Base-by-base conservation (phyloP, 2,329 filamentous ascomycete species). In the Teratosphaeria pseudoeucalypti region DNA sequence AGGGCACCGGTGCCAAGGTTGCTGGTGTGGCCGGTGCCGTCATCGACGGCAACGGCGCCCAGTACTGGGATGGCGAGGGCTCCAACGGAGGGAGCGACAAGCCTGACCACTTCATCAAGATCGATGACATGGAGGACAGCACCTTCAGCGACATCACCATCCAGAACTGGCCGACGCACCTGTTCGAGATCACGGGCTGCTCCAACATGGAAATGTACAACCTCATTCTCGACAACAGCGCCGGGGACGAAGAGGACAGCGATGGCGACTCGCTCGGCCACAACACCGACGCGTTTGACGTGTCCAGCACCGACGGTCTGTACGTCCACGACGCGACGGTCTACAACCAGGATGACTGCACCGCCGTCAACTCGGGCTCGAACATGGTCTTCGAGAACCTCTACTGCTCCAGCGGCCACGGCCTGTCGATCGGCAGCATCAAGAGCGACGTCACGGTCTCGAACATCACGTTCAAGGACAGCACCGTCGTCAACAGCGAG, bases 11-110 rank as follows among this genome's bases (percentile, higher is more conserved):
- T 32, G 52, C 54, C 56, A 61, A 57, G n/a, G 56, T 61, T 52
- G 58, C 59, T 27, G 56, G 57, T 23, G 29, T 58, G 7, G n/a
- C 53, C n/a, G 57, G 54, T 47, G 59, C 59, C 12, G 43, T 61
- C 37, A 57, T 58, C 12, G 57, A 61, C 61, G 71, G 73, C 52
- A 74, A 76, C 56, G 76, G 76, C 2, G 67, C 67, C 23, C 65
- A 68, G n/a, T 78, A 75, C 67, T 78, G 76, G 76, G 76, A 78
- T 60, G 75, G 75, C 6, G 63, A 76, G 16, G 78, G 78, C 16
- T 73, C 71, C n/a, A 80, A 80, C 58, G 77, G 77, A n/a, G 77
- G 77, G 3, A 66, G 67, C 37, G 58, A 60, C 12, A 74, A 76
- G 70, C 75, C 75, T 1, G 73, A 75, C 56, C 72, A 76, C 60